phyloP scores from a whole-genome alignment of 2,329 filamentous ascomycete species.

The Fusarium sp. region DNA sequence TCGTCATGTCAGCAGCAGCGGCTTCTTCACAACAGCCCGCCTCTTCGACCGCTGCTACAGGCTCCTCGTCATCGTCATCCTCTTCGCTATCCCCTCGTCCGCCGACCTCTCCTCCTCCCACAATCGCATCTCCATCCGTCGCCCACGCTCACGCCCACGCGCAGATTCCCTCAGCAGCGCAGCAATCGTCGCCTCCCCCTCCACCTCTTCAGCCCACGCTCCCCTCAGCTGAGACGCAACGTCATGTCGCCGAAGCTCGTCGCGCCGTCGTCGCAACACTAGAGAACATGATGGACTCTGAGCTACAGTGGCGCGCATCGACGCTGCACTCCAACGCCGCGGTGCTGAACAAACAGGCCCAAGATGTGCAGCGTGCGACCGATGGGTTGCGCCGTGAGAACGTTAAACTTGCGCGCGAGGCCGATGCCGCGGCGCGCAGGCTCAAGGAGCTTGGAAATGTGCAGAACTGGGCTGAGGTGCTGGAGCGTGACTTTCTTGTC shows the following conservation, averaged over 20 bases:
- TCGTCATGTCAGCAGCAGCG: constrained; percentile 26
- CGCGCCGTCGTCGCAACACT: constrained; percentile 71
- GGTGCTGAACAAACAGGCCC: constrained; percentile 75
- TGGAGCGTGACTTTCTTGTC: constrained; percentile 75
- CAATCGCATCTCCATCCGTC: constrained; percentile 41
- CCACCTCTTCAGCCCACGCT: constrained; percentile 52
- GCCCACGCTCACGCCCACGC: constrained; percentile 39
- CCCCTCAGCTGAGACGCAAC: constrained; percentile 57
- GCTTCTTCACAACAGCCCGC: constrained; percentile 25
- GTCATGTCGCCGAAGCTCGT: constrained; percentile 67
- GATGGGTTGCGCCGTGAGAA: constrained; percentile 71
- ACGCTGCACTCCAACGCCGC: constrained; percentile 77
- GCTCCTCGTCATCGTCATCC: constrained; percentile 37
- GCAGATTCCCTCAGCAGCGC: constrained; percentile 22
- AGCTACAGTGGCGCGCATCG: constrained; percentile 74
- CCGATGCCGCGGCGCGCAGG: constrained; percentile 69
- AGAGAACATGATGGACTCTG: constrained; percentile 75
- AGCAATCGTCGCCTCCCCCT: constrained; percentile 30
- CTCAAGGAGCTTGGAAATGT: constrained; percentile 85
- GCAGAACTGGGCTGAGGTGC: constrained; percentile 88
- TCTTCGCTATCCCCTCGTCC: constrained; percentile 40
- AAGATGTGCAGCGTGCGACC: constrained; percentile 71
- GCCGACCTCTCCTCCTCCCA: constrained; percentile 44
- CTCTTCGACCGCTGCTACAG: constrained; percentile 17
- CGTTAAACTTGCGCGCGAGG: constrained; percentile 73